phyloP scores from a whole-genome alignment of 345 rosid genomes.

The Aquilaria yunnanensis region DNA sequence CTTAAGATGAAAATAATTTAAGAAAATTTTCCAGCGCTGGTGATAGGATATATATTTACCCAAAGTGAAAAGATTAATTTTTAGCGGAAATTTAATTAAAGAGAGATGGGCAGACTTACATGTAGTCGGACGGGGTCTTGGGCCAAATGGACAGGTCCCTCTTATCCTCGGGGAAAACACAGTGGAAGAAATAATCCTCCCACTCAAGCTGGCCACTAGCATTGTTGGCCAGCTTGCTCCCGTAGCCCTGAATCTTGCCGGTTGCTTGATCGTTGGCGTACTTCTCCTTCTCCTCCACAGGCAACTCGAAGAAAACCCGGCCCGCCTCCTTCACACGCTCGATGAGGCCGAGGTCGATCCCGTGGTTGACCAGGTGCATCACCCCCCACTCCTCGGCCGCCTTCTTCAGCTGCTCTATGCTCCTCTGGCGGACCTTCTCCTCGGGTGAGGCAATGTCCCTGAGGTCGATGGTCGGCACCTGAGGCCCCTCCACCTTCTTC shows the following conservation, averaged over 20 bases:
- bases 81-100: not conserved
- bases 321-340: conserved; percentile 69
- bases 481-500: conserved; percentile 71
- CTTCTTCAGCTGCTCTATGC: conserved; percentile 42
- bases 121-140: conserved; percentile 62
- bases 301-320: conserved; percentile 47
- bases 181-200: conserved; percentile 95
- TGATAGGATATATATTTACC: no score
- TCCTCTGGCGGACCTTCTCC: conserved; percentile 31
- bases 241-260: conserved; percentile 87
- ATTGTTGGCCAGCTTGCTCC: conserved; percentile 92
- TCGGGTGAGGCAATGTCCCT: conserved; percentile 55
- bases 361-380: conserved; percentile 93
- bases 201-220: conserved; percentile 87
- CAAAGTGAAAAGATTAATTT: no score
- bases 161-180: conserved; percentile 71
- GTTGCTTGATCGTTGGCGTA: conserved; percentile 76
- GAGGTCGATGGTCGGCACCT: conserved; percentile 72
- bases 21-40: no score
- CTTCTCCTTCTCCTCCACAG: conserved; percentile 84
- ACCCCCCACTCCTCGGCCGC: conserved; percentile 89
- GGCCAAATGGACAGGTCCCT: conserved; percentile 88
- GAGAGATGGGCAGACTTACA: conserved; percentile 33
- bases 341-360: conserved; percentile 49
- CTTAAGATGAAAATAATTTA: no score